Evolutionary conservation across 257 asterid species (phyloP).

Genomic region (Pogostemon cablin): DNA sequence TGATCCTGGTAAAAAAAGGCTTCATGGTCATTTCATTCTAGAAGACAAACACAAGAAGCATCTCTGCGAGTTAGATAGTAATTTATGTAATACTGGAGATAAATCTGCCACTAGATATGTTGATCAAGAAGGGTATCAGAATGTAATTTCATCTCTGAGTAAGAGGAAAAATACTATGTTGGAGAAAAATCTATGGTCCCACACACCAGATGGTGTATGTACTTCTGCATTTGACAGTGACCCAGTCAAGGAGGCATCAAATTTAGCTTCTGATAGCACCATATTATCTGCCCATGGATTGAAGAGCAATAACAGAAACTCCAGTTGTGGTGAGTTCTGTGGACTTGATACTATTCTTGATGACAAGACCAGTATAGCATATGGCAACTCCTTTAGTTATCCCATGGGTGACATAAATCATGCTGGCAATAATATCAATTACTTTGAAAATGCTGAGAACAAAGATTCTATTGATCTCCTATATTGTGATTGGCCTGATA

Average conservation of each 20-base stretch:
- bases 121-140: slow-evolving; percentile 43
- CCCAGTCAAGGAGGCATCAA: slow-evolving; percentile 42
- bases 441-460: slow-evolving; percentile 51
- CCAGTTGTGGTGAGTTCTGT: slow-evolving; percentile 42
- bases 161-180: slow-evolving; percentile 45
- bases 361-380: slow-evolving; percentile 46
- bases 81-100: slow-evolving; percentile 38
- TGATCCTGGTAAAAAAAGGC: slow-evolving; percentile 42
- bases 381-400: slow-evolving; percentile 47
- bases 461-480: slow-evolving; percentile 64
- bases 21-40: slow-evolving; percentile 38
- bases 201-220: slow-evolving; percentile 41
- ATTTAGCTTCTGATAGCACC: slow-evolving; percentile 47
- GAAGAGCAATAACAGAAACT: slow-evolving; percentile 44
- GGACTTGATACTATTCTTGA: slow-evolving; percentile 41
- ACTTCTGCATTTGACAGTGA: slow-evolving; percentile 40
- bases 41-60: slow-evolving; percentile 52
- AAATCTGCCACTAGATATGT: slow-evolving; percentile 38
- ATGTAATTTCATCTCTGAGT: slow-evolving; percentile 32
- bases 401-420: slow-evolving; percentile 52
- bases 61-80: slow-evolving; percentile 40
- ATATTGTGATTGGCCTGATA: slow-evolving; percentile 74
- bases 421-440: slow-evolving; percentile 47
- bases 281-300: slow-evolving; percentile 41
- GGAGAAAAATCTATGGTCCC: slow-evolving; percentile 49